Conservation (phyloP, 2,329 filamentous ascomycete species). For the Westerdykella sp. region DNA sequence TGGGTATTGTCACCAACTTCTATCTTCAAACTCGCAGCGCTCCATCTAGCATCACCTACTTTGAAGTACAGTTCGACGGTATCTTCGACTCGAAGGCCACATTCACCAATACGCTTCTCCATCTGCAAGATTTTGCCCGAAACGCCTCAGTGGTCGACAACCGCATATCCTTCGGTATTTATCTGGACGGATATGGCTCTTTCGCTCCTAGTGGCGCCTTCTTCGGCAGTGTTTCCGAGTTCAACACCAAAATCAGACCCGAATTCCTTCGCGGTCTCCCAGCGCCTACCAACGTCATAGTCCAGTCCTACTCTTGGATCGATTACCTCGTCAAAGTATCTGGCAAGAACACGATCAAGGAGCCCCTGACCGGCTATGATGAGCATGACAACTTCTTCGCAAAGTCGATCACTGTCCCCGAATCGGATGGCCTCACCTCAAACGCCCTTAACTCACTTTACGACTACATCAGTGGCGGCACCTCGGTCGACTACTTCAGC, state of each 20-base stretch:
- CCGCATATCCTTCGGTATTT: conserved; percentile 39
- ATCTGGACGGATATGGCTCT: conserved; percentile 32
- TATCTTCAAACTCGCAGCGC: conserved; percentile 31
- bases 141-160: conserved; percentile 38
- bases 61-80: conserved; percentile 15
- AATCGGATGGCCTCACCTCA: conserved; percentile 24
- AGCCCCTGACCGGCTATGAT: conserved; percentile 30
- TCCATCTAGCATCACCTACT: conserved; percentile 24
- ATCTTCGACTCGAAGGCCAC: conserved; percentile 14
- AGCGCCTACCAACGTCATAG: conserved; percentile 14
- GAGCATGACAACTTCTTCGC: conserved; percentile 38
- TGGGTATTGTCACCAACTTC: conserved; percentile 37
- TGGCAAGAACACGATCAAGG: conserved; percentile 21
- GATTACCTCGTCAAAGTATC: conserved; percentile 40
- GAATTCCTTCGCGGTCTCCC: conserved; percentile 37
- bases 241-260: conserved; percentile 34
- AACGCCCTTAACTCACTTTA: conserved; percentile 19
- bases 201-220: conserved; percentile 39
- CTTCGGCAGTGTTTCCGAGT: conserved; percentile 33
- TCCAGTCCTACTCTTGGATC: conserved; percentile 31
- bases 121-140: conserved; percentile 38
- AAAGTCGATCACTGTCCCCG: conserved; percentile 38
- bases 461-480: conserved; percentile 24
- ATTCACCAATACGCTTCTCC: conserved; percentile 36
- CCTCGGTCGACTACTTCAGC: conserved; percentile 25